These are phyloP conservation scores for Candolleomyces efflorescens DNA, from an alignment of 768 basidiomycete species.

Conservation along the genomic window DNA sequence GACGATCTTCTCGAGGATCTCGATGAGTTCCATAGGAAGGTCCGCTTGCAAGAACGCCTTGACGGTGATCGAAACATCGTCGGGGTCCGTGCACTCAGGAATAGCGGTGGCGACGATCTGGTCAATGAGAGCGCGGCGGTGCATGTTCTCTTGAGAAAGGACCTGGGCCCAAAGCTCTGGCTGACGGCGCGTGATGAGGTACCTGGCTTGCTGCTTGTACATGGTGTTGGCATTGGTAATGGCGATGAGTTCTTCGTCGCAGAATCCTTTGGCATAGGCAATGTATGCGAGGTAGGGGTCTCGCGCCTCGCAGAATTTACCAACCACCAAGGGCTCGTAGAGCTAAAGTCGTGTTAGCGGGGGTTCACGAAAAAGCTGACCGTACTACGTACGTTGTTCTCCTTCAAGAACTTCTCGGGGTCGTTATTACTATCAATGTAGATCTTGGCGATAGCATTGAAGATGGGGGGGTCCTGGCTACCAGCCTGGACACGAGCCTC, in stretches of 20 bases:
- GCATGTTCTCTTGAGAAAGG: constrained; percentile 80
- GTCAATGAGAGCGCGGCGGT: constrained; percentile 92
- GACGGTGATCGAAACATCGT: constrained; percentile 98
- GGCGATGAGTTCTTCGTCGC: constrained; percentile 93
- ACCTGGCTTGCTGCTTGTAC: constrained; percentile 99
- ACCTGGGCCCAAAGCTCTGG: constrained; percentile 97
- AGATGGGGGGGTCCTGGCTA: constrained; percentile 88
- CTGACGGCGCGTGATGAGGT: constrained; percentile 93
- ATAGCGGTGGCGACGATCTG: constrained; percentile 95
- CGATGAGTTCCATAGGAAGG: constrained; percentile 94
- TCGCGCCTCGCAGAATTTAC: constrained; percentile 98
- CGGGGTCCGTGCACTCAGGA: constrained; percentile 95
- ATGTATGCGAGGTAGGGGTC: constrained; percentile 99
- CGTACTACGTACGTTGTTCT: constrained; percentile 78
- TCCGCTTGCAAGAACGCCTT: constrained; percentile 98
- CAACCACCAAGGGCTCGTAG: constrained; percentile 95
- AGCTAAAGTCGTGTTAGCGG: constrained; percentile 43
- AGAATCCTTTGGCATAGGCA: constrained; percentile 98
- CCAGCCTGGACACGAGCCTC: constrained; percentile 92
- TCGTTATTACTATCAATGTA: constrained; percentile 99
- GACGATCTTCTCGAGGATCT: constrained; percentile 97
- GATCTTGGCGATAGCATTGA: constrained; percentile 98
- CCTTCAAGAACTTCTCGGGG: constrained; percentile 96
- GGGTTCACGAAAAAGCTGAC: background rate
- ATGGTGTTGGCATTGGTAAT: constrained; percentile 99